Conservation (phyloP, 139 green algal species). For the Tetradesmus obliquus region DNA sequence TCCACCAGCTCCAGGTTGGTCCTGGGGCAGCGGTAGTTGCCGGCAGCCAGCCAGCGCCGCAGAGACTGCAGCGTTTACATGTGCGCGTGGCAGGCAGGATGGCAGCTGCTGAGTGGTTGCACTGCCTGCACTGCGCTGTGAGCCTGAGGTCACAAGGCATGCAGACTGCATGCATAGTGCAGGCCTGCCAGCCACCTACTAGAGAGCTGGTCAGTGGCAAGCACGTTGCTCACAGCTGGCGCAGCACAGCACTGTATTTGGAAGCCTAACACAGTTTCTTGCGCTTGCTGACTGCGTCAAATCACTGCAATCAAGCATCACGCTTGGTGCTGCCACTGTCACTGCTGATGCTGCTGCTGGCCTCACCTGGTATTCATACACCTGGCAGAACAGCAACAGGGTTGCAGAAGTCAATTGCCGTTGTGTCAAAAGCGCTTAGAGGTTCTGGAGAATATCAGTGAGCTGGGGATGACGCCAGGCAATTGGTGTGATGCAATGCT, state of each 20-base stretch:
- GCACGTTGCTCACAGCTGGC: no score
- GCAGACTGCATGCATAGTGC: not conserved
- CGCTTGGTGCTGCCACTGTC: not conserved
- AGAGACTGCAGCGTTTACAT: not conserved
- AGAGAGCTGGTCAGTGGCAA: no score
- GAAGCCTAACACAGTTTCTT: no score
- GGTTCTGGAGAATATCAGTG: no score
- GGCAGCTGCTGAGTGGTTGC: not conserved
- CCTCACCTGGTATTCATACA: not conserved
- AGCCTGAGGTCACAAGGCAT: not conserved
- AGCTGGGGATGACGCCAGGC: no score
- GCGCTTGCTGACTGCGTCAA: no score
- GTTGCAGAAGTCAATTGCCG: not conserved
- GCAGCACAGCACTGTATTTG: no score
- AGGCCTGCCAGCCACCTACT: not conserved
- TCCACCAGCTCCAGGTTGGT: constrained; percentile 51
- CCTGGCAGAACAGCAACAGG: not conserved
- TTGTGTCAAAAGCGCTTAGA: no score
- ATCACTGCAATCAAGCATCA: not conserved
- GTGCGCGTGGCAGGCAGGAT: no score
- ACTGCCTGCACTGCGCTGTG: not conserved
- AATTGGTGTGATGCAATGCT: no score
- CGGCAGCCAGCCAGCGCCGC: constrained; percentile 21
- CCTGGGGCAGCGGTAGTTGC: constrained; percentile 46
- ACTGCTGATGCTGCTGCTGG: not conserved